Evolutionary conservation across 1,284 basidiomycete species (phyloP), one percentile per base, ranked within the genome.

Genomic region (Apiotrichum domesticum): DNA sequence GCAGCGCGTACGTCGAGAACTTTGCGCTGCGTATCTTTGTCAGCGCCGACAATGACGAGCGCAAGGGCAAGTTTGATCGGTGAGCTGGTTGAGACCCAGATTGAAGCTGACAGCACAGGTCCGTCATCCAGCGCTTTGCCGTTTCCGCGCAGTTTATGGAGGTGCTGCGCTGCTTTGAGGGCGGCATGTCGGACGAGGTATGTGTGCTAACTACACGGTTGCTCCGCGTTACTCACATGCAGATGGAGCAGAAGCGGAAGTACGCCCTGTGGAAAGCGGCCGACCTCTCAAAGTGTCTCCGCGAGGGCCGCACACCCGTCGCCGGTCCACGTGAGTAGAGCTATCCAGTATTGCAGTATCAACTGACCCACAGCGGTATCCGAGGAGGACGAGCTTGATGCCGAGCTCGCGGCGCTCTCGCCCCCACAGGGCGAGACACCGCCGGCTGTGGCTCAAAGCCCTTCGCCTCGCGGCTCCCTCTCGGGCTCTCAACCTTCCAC

Each of bases 1-100:
- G 88, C 51, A 82, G 86, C 1, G 91, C 92, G 3, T 93, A 93
- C 70, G 84, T 97, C 35, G 92, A 96, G 78, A 93, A 93, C 78
- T 97, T 97, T 79, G 94, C 90, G 1, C 77, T 95, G 39, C 87
- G 83, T 62, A 85, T 98, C 33, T 98, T 98, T 74, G 79, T 81
- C 9, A 80, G 82, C 54, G 94, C 95, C n/a, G 94, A 98, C 72
- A 87, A 88, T 63, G 89, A 94, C 40, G 50, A 51, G 41, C 80
- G 92, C 44, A 80, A 78, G 13, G 91, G 88, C 0, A 80, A 80
- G 51, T 85, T 87, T 11, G 88, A 85, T 46, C 84, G 85, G 90
- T 87, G 66, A 55, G 76, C 21, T 21, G 21, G 21, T 21, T 21
- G 21, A 21, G 21, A 21, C 21, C 21, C 21, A 21, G 21, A 21